Evolutionary conservation across 1,284 basidiomycete genomes (phyloP).

Genomic region (Papiliotrema nemorosa): DNA sequence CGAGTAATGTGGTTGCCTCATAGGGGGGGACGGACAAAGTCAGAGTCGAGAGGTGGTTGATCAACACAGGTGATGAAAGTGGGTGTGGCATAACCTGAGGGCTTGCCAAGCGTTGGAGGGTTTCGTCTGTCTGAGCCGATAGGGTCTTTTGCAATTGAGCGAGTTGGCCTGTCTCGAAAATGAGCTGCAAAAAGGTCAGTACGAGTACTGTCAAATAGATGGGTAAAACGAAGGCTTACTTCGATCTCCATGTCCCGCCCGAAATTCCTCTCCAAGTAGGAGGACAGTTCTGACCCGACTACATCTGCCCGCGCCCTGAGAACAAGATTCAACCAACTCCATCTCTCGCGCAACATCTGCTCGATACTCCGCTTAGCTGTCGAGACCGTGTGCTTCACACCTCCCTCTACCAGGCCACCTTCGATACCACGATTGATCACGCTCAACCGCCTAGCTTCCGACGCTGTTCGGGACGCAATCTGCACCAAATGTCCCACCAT

Average conservation of each 20-base stretch:
- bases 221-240: constrained; percentile 47
- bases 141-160: constrained; percentile 57
- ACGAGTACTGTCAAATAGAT: neutral
- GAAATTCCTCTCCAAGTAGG: constrained; percentile 59
- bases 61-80: constrained; percentile 62
- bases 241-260: constrained; percentile 63
- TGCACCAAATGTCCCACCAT: constrained; percentile 8
- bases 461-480: constrained; percentile 19
- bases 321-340: constrained; percentile 66
- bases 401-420: constrained; percentile 53
- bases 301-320: constrained; percentile 63
- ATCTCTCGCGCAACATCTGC: constrained; percentile 53
- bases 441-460: constrained; percentile 28
- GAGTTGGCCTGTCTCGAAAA: constrained; percentile 67
- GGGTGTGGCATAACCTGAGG: constrained; percentile 41
- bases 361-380: constrained; percentile 56
- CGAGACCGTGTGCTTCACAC: constrained; percentile 53
- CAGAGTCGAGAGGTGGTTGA: constrained; percentile 60
- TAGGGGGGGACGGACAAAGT: constrained; percentile 56
- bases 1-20: constrained; percentile 55
- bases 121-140: constrained; percentile 51
- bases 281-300: constrained; percentile 58
- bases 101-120: constrained; percentile 24
- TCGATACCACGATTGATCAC: constrained; percentile 33
- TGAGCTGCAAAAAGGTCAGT: constrained; percentile 57